Evolutionary conservation across 129 eudicot genomes (phyloP).

Genomic region (Solidago caesia): DNA sequence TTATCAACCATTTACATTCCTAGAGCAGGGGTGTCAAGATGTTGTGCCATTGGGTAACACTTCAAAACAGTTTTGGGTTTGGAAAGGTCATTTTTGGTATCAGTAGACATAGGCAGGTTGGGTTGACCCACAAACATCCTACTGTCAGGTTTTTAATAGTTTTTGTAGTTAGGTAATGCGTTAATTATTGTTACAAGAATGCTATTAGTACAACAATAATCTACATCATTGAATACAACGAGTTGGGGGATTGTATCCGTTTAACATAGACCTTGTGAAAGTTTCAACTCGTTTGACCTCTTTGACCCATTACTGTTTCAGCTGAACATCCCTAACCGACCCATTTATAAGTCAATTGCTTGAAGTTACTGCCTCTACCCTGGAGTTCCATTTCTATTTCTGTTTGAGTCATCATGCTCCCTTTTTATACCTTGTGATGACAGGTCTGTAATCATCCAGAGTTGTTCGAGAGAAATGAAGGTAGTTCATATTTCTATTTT

Average conservation of each 20-base stretch:
- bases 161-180: neutral
- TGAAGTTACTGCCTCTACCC: neutral
- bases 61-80: neutral
- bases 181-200: neutral
- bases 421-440: conserved; percentile 23
- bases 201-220: neutral
- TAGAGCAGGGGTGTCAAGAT: neutral
- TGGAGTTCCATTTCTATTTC: conserved; percentile 19
- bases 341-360: neutral
- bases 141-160: neutral
- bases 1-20: conserved; percentile 2
- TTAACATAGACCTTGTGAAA: neutral
- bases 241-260: neutral
- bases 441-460: conserved; percentile 99
- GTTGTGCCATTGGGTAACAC: neutral
- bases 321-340: neutral
- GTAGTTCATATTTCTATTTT: conserved; percentile 78
- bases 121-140: neutral
- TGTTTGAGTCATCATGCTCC: conserved; percentile 8
- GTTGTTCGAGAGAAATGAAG: conserved; percentile 97
- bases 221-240: neutral
- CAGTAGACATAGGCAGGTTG: neutral
- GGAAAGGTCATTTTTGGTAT: neutral
- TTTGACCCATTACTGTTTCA: neutral
- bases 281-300: neutral